Base-by-base conservation (phyloP, 2,329 filamentous ascomycete genomes). In the Daldinia sp. region DNA sequence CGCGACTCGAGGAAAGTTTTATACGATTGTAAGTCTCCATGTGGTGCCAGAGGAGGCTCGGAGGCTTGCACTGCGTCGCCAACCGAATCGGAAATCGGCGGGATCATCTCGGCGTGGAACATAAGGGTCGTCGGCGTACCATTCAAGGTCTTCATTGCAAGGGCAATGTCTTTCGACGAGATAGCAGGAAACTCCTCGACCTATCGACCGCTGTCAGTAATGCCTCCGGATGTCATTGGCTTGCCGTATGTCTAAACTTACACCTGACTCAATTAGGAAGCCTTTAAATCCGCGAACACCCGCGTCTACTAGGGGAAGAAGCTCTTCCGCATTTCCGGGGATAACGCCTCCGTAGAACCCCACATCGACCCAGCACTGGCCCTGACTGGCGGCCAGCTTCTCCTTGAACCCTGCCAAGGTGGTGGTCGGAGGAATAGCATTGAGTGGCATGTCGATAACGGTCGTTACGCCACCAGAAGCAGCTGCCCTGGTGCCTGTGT, bases 81-180 rank as follows among this genome's bases (percentile, higher is more conserved):
- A 1, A 94, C 92, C 0, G 93, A 94, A 72, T 89, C 88, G 56
- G 92, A 82, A 72, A 94, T 92, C 18, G 93, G 93, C n/a, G 95
- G 94, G 12, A 97, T 90, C 94, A 98, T 98, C 81, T 99, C 96
- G 63, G 96, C 96, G 78, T 99, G 96, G 83, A 99, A 99, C 95
- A 99, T 98, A 75, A 98, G 89, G 0, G 94, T 97, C 1, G 96
- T 98, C 18, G 93, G 87, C 60, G 90, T 87, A 74, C 93, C 89
- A 68, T 92, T 92, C 68, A 99, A 87, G 53, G 91, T 92, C 33
- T 85, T 84, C 88, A 99, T 94, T 48, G 92, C 94, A 42, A 92
- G 87, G 1, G 87, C 84, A 65, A 98, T 92, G 79, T 98, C 96
- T 13, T 82, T 79, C 0, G 92, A 86, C 0, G 92, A 92, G n/a